phyloP scores from a whole-genome alignment of 192 early-diverging fungal species.

The Podochytrium sp. region DNA sequence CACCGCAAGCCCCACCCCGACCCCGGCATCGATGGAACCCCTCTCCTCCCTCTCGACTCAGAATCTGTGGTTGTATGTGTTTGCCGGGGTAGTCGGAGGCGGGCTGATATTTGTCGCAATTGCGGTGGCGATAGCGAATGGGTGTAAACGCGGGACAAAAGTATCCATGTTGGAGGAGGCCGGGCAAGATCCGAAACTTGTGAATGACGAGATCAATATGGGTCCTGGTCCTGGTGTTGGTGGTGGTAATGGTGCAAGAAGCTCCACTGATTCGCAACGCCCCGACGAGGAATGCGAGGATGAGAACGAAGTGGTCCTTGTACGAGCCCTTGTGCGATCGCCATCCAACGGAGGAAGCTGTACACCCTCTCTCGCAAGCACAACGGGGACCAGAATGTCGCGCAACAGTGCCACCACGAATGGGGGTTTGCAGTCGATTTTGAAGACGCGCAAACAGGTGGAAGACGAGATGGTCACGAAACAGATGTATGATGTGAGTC shows the following conservation, averaged over 20 bases:
- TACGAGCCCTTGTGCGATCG: background rate
- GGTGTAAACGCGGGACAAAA: background rate
- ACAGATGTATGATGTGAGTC: constrained; percentile 6
- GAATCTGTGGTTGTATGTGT: background rate
- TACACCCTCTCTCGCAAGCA: background rate
- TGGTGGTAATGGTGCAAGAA: background rate
- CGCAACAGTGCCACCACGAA: background rate
- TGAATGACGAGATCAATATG: background rate
- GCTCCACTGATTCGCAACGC: background rate
- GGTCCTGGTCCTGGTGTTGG: background rate
- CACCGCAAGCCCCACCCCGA: background rate
- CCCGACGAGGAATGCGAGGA: background rate
- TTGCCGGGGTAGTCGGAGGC: background rate
- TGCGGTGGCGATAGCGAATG: background rate
- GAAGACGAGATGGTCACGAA: background rate
- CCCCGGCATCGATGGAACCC: background rate
- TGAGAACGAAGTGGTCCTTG: too few relatives aligned
- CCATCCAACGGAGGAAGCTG: background rate
- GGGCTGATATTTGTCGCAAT: background rate
- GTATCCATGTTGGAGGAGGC: too few relatives aligned
- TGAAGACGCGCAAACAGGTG: background rate
- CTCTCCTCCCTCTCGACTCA: background rate
- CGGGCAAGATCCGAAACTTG: background rate
- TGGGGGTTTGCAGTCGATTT: background rate
- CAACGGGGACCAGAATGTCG: too few relatives aligned